Base-by-base conservation (phyloP, 805 yeast species). In the Torulaspora gathmanii region DNA sequence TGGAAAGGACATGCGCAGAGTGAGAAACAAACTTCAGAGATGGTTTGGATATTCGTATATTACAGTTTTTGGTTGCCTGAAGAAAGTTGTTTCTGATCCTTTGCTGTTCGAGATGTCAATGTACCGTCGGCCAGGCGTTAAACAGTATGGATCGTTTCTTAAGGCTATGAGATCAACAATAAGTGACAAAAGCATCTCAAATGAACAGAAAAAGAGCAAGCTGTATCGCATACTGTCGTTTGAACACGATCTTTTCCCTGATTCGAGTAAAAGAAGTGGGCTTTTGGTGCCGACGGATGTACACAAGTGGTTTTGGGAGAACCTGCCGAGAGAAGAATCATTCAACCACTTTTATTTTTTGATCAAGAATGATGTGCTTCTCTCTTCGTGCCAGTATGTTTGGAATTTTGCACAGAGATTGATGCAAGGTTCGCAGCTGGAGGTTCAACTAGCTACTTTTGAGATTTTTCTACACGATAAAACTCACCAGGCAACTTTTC, bases 361-460 rank as follows among this genome's bases (percentile, higher is more conserved):
- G 15, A 55, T 64, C 9, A 49, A 58, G 35, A 55, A 53, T 33
- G 47, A 57, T 37, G 51, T 63, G 5, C 33, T 33, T 16, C 47
- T 61, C 8, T 51, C 57, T 5, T 41, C 58, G 6, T 53, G 52
- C 4, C 28, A 12, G 9, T 25, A 47, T 26, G 44, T 49, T 12
- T 40, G 50, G 33, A 44, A 33, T 6, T 45, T 60, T 6, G 42
- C 44, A 8, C 34, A 33, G 17, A 49, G 54, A 20, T 30, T 63
- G 31, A 42, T 64, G 40, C 54, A 55, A 19, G 65, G 65, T 3
- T 57, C 65, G 5, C 57, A 60, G 36, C 40, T 55, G 27, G 67
- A 63, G 23, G 37, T 41, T 12, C 56, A 56, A 40, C 37, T 61
- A 22, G 63, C 53, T 1, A 55, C 65, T 2, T 59, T 63, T 37